phyloP scores from a whole-genome alignment of 2,329 filamentous ascomycete genomes.

The Cadophora gregata region DNA sequence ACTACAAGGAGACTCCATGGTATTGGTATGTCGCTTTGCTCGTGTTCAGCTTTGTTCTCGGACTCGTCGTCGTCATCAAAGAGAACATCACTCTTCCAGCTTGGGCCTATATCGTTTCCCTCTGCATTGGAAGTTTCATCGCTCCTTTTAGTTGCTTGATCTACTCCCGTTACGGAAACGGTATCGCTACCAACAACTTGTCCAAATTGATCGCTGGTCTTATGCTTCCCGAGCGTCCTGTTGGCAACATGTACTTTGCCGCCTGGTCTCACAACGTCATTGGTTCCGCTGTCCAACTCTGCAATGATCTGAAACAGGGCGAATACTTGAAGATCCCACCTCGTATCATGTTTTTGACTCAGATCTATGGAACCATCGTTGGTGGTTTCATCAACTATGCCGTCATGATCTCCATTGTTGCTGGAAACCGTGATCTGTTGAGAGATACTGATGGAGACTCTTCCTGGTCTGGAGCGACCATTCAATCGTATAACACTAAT shows the following conservation, averaged over 20 bases:
- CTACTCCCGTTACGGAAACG: slow-evolving; percentile 59
- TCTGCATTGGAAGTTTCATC: slow-evolving; percentile 49
- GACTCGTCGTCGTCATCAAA: slow-evolving; percentile 48
- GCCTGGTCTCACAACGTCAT: slow-evolving; percentile 65
- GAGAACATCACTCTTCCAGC: slow-evolving; percentile 47
- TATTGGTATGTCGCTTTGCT: slow-evolving; percentile 51
- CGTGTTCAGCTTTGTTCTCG: slow-evolving; percentile 45
- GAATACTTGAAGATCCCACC: slow-evolving; percentile 60
- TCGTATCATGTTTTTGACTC: slow-evolving; percentile 53
- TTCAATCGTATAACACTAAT: slow-evolving; percentile 55
- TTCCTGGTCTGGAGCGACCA: slow-evolving; percentile 55
- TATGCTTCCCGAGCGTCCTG: slow-evolving; percentile 48
- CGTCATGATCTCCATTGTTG: slow-evolving; percentile 53
- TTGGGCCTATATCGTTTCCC: slow-evolving; percentile 52
- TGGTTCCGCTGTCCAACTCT: slow-evolving; percentile 54
- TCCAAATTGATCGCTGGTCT: slow-evolving; percentile 59
- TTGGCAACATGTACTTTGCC: slow-evolving; percentile 56
- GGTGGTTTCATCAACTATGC: slow-evolving; percentile 54
- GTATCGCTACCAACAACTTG: slow-evolving; percentile 63
- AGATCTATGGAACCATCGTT: slow-evolving; percentile 51
- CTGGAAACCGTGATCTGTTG: slow-evolving; percentile 50
- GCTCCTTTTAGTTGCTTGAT: slow-evolving; percentile 58
- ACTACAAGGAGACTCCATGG: slow-evolving; percentile 52
- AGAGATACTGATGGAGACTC: slow-evolving; percentile 50
- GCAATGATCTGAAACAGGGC: slow-evolving; percentile 62